These are phyloP conservation scores for Pyrenochaeta sp. DNA, from an alignment of 2,329 filamentous ascomycete species.

Conservation along the genomic window DNA sequence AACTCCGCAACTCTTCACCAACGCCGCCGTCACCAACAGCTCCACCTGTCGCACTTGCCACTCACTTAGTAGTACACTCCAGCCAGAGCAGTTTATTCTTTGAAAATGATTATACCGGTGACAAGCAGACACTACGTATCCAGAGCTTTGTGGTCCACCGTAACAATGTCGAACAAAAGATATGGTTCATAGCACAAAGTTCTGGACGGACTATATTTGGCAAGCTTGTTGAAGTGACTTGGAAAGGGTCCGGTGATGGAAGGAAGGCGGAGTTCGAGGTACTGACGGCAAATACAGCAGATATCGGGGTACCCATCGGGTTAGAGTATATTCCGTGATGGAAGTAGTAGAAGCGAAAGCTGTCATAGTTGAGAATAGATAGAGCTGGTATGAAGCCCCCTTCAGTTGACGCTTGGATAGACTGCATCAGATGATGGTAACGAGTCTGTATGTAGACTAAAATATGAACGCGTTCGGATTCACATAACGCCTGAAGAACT, in stretches of 20 bases:
- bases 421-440: no score
- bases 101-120: conserved; percentile 13
- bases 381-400: no score
- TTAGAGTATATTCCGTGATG: conserved; percentile 13
- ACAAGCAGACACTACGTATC: conserved; percentile 14
- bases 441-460: no score
- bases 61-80: conserved; percentile 11
- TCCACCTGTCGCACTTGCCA: background rate
- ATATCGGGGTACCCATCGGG: conserved; percentile 18
- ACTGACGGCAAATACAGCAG: conserved; percentile 7
- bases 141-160: conserved; percentile 15
- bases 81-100: conserved; percentile 14
- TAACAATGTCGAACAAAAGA: background rate
- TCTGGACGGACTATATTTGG: conserved; percentile 14
- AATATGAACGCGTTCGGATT: no score
- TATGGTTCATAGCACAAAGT: conserved; percentile 17
- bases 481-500: no score
- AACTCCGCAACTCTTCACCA: background rate
- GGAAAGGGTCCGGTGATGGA: conserved; percentile 3
- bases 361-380: no score
- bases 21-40: background rate
- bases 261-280: conserved; percentile 11
- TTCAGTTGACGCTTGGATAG: no score
- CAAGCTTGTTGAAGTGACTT: conserved; percentile 16
- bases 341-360: background rate